Base-by-base conservation (phyloP, 129 eudicot genomes). In the Chrysanthemum seticuspe region DNA sequence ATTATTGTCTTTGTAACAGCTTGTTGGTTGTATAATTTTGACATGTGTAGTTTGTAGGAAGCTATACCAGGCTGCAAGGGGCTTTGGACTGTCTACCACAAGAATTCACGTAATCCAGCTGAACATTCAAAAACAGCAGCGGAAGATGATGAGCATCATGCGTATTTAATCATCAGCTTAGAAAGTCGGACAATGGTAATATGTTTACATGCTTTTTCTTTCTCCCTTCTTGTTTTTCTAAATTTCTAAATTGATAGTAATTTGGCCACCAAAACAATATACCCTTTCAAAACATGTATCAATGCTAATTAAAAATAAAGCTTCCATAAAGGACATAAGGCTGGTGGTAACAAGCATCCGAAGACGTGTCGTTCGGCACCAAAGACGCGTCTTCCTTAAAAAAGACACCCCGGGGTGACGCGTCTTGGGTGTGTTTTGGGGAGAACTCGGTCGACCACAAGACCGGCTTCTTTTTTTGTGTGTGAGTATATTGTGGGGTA, bases 51-150 rank as follows among this genome's bases (percentile, higher is more conserved):
- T 67, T 74, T 71, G 71, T 78, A 94, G 99, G 99, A 88, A 83
- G 82, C 95, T 63, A 80, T 94, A 77, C 97, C 97, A 29, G 97
- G 96, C 70, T 88, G 97, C 83, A 90, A 83, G 74, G 97, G 99
- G 69, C 88, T 94, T 65, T 94, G 99, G 99, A 90, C 99, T 64
- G 99, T 94, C 69, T 94, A 94, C 82, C 99, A 94, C 84, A 94
- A 94, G 79, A 94, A 82, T 74, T 70, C 88, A 64, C 99, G 97
- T 66, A 83, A 82, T 79, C 96, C 83, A 76, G 76, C 74, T 74
- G 97, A 94, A 66, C 85, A 93, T 36, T 86, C 88, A 34, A 94
- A 85, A 80, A 78, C 79, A 53, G 82, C 85, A 18, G 78, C 81
- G 62, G 99, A 85, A 56, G 96, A 94, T 71, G 99, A 94, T 72